Evolutionary conservation across 495 filamentous ascomycete genomes (phyloP), one percentile per base, ranked within the genome.

Genomic region (Trichoderma gamsii): DNA sequence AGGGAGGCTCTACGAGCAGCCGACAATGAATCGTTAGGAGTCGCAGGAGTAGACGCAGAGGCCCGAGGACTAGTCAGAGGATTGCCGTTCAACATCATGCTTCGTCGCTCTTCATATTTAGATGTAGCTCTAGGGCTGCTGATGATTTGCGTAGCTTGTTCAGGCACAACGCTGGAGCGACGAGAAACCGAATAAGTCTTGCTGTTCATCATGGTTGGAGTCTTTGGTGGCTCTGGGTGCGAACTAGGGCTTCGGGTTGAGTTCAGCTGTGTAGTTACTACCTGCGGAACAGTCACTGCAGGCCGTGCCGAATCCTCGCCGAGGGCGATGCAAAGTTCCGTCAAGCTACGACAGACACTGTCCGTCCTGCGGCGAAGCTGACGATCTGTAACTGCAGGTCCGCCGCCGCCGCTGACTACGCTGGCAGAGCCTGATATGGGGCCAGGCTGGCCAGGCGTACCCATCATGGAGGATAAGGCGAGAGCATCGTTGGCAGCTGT

Each of bases 341-440:
- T 98, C 68, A 99, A 78, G 71, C 90, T 93, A 63, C 95, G 86
- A 77, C 96, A 98, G 76, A 98, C 85, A 73, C 89, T 93, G 74
- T 98, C 95, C 38, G 91, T 91, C 75, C 97, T 98, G 67, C 94
- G 86, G 49, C 91, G 86, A 38, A 97, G 83, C 71, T 93, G 90
- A 64, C 94, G 84, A 72, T 98, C 92, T 12, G 89, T 84, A n/a
- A 88, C 78, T 52, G 85, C 76, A 25, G 51, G 51, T 11, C 51
- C 56, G 27, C 56, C 56, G 27, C 84, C 85, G 66, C 82, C 83
- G 16, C 85, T 86, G 66, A 88, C 85, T 44, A 86, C 86, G 41
- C 89, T 90, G 16, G 84, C 81, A 27, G 79, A 79, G 66, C 84
- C 87, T 44, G 85, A 85, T 35, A 88, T 84, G 7, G 87, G 85